Conservation (phyloP, 345 rosid species). For the Gossypioides kirkii region DNA sequence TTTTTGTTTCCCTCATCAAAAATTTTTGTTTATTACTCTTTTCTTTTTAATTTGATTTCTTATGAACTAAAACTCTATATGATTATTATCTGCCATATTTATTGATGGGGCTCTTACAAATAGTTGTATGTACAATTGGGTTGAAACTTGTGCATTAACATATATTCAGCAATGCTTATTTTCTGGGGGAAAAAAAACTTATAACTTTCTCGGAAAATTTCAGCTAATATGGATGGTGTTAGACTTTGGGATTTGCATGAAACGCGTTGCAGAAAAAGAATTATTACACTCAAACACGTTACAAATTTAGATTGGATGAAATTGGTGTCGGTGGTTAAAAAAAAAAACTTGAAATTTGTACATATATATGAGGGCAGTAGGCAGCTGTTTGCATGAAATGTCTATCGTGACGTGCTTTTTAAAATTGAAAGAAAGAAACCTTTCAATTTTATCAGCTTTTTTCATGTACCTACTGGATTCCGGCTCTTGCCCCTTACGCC, state of each 20-base stretch:
- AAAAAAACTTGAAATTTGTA: too few relatives aligned
- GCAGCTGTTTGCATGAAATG: too few relatives aligned
- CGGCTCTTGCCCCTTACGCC: too few relatives aligned
- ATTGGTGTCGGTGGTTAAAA: not conserved
- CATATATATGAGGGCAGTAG: not conserved
- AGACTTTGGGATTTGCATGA: too few relatives aligned
- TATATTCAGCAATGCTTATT: not conserved
- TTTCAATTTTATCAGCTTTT: not conserved
- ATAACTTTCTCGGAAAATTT: not conserved
- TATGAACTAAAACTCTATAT: not conserved
- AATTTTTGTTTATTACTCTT: not conserved
- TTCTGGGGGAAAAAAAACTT: not conserved
- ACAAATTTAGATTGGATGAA: too few relatives aligned
- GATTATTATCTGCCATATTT: not conserved
- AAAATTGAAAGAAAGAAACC: not conserved
- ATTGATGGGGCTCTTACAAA: not conserved
- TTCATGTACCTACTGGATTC: too few relatives aligned
- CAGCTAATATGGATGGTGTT: too few relatives aligned
- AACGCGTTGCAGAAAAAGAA: too few relatives aligned
- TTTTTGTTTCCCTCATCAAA: not conserved
- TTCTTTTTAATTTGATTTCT: not conserved
- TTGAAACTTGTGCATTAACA: not conserved
- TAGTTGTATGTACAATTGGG: not conserved
- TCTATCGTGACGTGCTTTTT: too few relatives aligned
- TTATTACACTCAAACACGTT: too few relatives aligned